phyloP scores from a whole-genome alignment of 2,329 filamentous ascomycete genomes.

The Colletotrichum sp. region DNA sequence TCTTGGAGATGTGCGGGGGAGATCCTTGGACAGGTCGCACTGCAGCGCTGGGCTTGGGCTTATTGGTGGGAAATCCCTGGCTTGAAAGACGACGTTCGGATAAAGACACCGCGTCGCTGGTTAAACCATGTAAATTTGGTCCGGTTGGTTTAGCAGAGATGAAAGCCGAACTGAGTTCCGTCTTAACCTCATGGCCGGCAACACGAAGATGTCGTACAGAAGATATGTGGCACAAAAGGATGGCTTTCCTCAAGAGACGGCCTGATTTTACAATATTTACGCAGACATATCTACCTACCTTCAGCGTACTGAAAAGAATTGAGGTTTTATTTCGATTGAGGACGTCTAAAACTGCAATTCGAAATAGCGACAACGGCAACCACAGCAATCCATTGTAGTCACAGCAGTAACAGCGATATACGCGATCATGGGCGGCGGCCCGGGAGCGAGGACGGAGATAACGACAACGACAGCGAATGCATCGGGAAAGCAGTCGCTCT shows the following conservation, averaged over 20 bases:
- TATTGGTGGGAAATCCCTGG: constrained; percentile 13
- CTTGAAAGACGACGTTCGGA: background rate
- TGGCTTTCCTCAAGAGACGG: accelerated
- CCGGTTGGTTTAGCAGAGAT: background rate
- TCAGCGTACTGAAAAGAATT: accelerated
- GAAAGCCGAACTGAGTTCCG: background rate
- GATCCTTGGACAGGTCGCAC: background rate
- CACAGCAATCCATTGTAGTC: background rate
- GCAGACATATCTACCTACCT: background rate
- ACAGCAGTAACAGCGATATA: background rate
- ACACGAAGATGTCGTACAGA: accelerated
- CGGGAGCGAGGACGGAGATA: background rate
- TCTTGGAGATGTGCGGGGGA: constrained; percentile 8
- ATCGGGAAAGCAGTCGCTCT: background rate
- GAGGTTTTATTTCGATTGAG: background rate
- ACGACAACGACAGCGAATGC: background rate
- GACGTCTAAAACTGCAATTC: background rate
- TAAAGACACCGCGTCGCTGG: constrained; percentile 3
- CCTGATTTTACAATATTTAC: background rate
- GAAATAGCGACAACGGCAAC: background rate
- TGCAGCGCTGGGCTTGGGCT: constrained; percentile 3
- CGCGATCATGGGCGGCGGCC: background rate
- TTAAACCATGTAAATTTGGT: background rate
- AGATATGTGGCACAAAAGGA: background rate
- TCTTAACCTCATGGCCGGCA: accelerated